phyloP scores from a whole-genome alignment of 306 rosid genomes.

The Begonia masoniana region DNA sequence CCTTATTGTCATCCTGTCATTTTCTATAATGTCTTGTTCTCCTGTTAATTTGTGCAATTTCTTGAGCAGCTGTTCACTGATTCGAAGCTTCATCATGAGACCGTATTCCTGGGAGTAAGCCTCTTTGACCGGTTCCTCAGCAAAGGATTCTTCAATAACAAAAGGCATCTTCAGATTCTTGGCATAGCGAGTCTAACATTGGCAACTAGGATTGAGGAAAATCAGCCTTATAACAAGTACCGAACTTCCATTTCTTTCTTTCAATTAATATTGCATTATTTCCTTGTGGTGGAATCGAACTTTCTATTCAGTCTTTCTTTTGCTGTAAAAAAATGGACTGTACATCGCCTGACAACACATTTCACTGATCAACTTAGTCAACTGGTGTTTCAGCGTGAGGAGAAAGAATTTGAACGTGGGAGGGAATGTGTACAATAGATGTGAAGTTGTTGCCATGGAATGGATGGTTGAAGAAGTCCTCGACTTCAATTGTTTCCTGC shows the following conservation, averaged over 20 bases:
- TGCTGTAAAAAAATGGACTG: too few species aligned
- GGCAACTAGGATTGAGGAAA: slow-evolving; percentile 89
- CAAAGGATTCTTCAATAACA: slow-evolving; percentile 65
- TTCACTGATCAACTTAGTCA: too few species aligned
- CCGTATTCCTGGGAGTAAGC: slow-evolving; percentile 65
- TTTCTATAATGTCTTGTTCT: background rate
- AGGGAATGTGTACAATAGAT: slow-evolving; percentile 41
- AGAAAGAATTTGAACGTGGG: slow-evolving; percentile 36
- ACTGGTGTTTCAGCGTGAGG: slow-evolving; percentile 42
- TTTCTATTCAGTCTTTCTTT: too few species aligned
- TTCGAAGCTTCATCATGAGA: slow-evolving; percentile 62
- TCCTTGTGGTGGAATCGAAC: too few species aligned
- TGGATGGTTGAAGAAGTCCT: slow-evolving; percentile 92
- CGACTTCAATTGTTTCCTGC: slow-evolving; percentile 61
- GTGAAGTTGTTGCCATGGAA: slow-evolving; percentile 96
- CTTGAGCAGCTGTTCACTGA: slow-evolving; percentile 38
- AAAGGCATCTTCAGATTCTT: slow-evolving; percentile 46
- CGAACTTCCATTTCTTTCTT: background rate
- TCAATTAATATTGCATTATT: background rate
- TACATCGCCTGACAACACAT: too few species aligned
- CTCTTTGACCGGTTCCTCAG: slow-evolving; percentile 70
- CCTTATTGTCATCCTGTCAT: too few species aligned
- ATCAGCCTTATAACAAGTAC: slow-evolving; percentile 69
- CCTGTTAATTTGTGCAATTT: slow-evolving; percentile 11
- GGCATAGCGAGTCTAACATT: slow-evolving; percentile 78